Base-by-base conservation (phyloP, 495 filamentous ascomycete genomes). In the Penicilliopsis zonata region DNA sequence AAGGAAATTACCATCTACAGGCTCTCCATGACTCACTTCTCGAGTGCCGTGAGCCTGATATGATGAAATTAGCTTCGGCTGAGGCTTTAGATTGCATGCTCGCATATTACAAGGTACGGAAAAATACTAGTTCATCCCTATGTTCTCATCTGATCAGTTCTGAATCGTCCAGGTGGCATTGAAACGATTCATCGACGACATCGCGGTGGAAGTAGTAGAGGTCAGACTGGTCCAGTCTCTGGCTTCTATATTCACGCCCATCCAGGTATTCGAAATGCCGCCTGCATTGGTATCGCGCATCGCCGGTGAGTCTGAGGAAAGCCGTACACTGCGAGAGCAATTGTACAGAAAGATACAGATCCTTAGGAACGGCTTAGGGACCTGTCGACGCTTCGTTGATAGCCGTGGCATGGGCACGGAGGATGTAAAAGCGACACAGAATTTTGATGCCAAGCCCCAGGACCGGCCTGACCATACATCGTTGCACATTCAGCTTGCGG, bases 161-260 rank as follows among this genome's bases (percentile, higher is more conserved):
- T 31, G 5, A n/a, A 10, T 25, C 9, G 25, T 38, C 27, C 31
- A 78, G 76, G 73, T 80, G 44, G 72, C 76, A 1, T 33, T 76
- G 21, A 73, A 76, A 48, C 55, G 59, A 2, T 76, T 82, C 43
- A 48, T 77, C 20, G 74, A 80, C 30, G 64, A 75, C 29, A 42
- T 79, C 20, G 58, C 69, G 9, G 59, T 65, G 10, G 50, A 70
- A 32, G 70, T 70, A 2, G 61, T 77, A 15, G 75, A 80, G 37
- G 35, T 42, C 10, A 62, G 61, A 36, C 56, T 78, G 31, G 43
- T 78, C 7, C n/a, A 33, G 23, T 28, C 25, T 24, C 23, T 44
- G 5, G 17, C 20, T 9, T 24, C 38, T 13, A 39, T 56, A 14
- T 39, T 59, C 22, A 40, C 49, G 13, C 56, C 54, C 9, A 30